phyloP scores from a whole-genome alignment of 371 early-diverging fungal species.

The Syncephalis plumigaleata region DNA sequence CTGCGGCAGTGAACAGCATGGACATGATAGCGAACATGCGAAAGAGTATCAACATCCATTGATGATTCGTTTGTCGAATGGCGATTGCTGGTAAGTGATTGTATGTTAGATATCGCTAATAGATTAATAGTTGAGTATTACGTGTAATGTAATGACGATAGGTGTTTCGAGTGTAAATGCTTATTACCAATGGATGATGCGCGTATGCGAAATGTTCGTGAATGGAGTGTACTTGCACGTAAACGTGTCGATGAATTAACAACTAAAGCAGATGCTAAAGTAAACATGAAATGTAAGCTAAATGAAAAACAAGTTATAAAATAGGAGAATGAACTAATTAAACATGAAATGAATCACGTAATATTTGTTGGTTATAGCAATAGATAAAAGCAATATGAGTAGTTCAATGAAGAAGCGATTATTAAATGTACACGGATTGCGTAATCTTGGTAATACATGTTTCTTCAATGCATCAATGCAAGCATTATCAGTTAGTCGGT shows the following conservation, averaged over 20 bases:
- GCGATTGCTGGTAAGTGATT: conserved; percentile 12
- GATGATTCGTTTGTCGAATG: conserved; percentile 9
- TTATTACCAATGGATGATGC: not conserved
- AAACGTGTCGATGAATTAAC: too few species aligned
- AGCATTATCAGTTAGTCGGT: conserved; percentile 1
- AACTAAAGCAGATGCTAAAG: too few species aligned
- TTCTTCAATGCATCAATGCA: conserved; percentile 79
- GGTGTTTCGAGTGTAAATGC: not conserved
- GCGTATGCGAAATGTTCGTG: not conserved
- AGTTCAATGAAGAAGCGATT: too few species aligned
- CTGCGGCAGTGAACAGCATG: conserved; percentile 10
- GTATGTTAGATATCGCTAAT: not conserved
- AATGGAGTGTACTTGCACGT: not conserved
- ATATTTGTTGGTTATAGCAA: too few species aligned
- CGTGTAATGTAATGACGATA: not conserved
- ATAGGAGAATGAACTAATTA: too few species aligned
- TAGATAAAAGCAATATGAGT: too few species aligned
- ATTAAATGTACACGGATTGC: conserved; percentile 36
- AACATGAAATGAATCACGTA: too few species aligned
- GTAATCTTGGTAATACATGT: conserved; percentile 83
- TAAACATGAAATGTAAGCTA: too few species aligned
- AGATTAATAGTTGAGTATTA: not conserved
- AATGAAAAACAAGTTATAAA: too few species aligned
- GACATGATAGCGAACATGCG: conserved; percentile 11
- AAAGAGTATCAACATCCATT: conserved; percentile 10